Evolutionary conservation across 257 asterid species (phyloP).

Genomic region (Solanum microdontum): DNA sequence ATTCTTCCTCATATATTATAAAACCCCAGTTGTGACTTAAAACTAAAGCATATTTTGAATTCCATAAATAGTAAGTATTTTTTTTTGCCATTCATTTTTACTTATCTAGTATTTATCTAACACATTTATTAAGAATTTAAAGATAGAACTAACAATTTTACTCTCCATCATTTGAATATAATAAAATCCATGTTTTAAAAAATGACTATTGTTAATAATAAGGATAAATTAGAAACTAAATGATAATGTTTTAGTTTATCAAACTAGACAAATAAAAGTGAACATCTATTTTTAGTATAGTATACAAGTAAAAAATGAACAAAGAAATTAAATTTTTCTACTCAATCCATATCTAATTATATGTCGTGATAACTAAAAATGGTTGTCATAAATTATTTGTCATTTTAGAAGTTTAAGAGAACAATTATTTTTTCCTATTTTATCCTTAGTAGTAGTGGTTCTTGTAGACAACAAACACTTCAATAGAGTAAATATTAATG

Average conservation of each 20-base stretch:
- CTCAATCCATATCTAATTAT: background rate
- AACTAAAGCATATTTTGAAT: background rate
- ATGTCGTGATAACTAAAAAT: background rate
- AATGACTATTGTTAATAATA: background rate
- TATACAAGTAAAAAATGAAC: background rate
- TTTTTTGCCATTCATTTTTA: background rate
- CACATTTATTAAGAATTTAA: background rate
- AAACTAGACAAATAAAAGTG: background rate
- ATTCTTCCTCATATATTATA: background rate
- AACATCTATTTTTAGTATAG: background rate
- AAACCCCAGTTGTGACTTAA: background rate
- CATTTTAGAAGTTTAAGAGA: background rate
- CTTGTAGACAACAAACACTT: background rate
- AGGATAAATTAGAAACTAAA: accelerated
- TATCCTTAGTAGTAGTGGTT: background rate
- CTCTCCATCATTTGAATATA: background rate
- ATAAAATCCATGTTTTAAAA: background rate
- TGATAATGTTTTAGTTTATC: background rate
- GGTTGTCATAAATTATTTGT: background rate
- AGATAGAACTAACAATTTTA: background rate
- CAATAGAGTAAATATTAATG: background rate
- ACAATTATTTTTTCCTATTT: background rate
- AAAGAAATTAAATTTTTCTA: background rate
- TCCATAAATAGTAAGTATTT: background rate
- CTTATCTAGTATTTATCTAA: background rate